Conservation (phyloP, 2,329 filamentous ascomycete genomes). For the Dothideomycetes sp. region DNA sequence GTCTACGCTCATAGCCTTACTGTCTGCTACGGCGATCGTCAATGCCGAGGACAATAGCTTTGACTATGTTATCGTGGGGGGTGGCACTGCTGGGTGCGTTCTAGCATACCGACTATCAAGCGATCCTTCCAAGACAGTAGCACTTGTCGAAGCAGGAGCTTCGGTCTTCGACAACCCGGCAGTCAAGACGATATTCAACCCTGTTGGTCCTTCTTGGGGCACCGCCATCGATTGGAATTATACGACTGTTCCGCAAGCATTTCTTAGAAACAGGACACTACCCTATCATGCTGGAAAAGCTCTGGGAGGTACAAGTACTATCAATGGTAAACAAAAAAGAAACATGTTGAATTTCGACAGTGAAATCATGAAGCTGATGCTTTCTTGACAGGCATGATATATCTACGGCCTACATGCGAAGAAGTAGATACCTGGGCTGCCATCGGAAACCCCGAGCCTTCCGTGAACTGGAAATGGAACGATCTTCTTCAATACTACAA, state of each 20-base stretch:
- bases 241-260: constrained; percentile 14
- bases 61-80: constrained; percentile 18
- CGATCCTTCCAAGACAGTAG: constrained; percentile 16
- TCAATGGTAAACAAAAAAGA: constrained; percentile 30
- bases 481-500: constrained; percentile 17
- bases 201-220: constrained; percentile 14
- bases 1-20: no score
- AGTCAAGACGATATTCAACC: constrained; percentile 17
- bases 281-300: constrained; percentile 25
- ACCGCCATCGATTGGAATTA: constrained; percentile 18
- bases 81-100: constrained; percentile 17
- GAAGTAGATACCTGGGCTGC: constrained; percentile 7
- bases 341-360: neutral
- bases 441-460: constrained; percentile 24
- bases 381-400: constrained; percentile 5
- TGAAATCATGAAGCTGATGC: neutral
- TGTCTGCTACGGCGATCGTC: no score
- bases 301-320: constrained; percentile 31
- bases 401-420: constrained; percentile 1
- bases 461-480: constrained; percentile 19
- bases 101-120: constrained; percentile 17
- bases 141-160: constrained; percentile 17
- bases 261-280: constrained; percentile 13
- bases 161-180: constrained; percentile 17
- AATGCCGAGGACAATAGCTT: no score